Percentiles rank a stretch among this genome's conserved stretches.
phyloP scores from a whole-genome alignment of 2,329 filamentous ascomycete species.

The Talaromyces sp. region DNA sequence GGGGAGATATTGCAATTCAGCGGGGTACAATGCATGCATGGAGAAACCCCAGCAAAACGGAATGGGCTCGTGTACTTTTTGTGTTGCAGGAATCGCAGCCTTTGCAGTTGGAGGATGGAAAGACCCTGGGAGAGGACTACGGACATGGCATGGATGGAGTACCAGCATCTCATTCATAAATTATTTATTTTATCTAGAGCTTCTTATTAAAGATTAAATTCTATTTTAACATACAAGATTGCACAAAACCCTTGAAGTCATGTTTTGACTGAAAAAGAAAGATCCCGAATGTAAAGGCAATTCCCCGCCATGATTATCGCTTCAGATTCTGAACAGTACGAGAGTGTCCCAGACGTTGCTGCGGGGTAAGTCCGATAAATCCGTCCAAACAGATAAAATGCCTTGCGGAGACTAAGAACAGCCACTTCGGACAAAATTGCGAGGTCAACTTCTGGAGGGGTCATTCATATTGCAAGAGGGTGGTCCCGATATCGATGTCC shows the following conservation, averaged over 20 bases:
- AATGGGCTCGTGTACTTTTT: conserved; percentile 49
- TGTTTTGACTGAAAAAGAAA: background rate
- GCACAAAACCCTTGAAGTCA: background rate
- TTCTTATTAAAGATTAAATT: background rate
- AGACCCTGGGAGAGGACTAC: conserved; percentile 23
- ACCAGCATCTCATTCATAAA: conserved; percentile 11
- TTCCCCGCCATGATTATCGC: background rate
- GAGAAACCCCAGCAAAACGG: conserved; percentile 48
- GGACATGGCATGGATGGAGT: conserved; percentile 21
- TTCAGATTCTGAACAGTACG: background rate
- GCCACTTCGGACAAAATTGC: background rate
- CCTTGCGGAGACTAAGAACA: background rate
- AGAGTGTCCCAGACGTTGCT: background rate
- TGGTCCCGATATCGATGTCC: background rate
- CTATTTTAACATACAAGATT: background rate
- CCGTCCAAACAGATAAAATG: background rate
- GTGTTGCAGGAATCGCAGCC: conserved; percentile 14
- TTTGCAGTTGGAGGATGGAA: conserved; percentile 21
- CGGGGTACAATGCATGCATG: conserved; percentile 56
- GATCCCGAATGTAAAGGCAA: background rate
- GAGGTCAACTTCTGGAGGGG: background rate
- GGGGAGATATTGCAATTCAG: conserved; percentile 57
- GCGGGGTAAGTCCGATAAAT: background rate
- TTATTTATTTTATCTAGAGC: background rate
- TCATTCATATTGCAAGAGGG: background rate